Base-by-base conservation (phyloP, 1,284 basidiomycete genomes). In the Tremellales sp. region DNA sequence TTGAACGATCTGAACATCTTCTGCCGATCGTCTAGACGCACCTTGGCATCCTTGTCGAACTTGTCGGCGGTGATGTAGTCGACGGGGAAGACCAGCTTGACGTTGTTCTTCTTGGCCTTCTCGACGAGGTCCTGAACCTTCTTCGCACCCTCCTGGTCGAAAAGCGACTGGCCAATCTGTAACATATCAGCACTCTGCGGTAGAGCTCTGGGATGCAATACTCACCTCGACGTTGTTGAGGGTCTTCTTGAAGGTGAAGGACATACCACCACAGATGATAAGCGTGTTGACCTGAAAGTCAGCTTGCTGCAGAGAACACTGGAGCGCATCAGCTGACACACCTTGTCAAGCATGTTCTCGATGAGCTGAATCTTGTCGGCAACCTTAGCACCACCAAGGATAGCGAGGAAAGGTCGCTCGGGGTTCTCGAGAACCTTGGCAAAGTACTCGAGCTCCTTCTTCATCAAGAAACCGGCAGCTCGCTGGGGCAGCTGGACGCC, bases 301-400 rank as follows among this genome's bases (percentile, higher is more conserved):
- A 53, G 45, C 46, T 26, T 5, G 25, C n/a, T 17, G 39, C n/a
- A 29, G 25, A 26, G 4, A 7, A 17, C 3, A 15, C 13, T 19
- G 35, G 19, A 37, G 31, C 19, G 8, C 17, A 12, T 48, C 25
- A 31, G 15, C 29, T 19, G 23, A 45, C 63, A 27, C 44, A 85
- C 89, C 83, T 97, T 96, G 80, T 97, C 93, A 58, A 98, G 82
- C 88, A 98, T 89, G 79, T 97, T 97, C 70, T 98, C 94, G 71
- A 98, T 98, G 53, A 98, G 80, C 75, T 93, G 89, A 65, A 98
- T 97, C 80, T 98, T 98, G 78, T 98, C 94, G 29, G 92, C 94
- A 44, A 98, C 91, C 80, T 98, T 98, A 52, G 94, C 94, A 73
- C 94, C 94, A 67, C 96, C 96, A 52, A 98, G 84, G 73, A 98